Percentiles rank a stretch among this genome's conserved stretches.
Conservation (phyloP, 345 rosid species). For the Brassica cretica region DNA sequence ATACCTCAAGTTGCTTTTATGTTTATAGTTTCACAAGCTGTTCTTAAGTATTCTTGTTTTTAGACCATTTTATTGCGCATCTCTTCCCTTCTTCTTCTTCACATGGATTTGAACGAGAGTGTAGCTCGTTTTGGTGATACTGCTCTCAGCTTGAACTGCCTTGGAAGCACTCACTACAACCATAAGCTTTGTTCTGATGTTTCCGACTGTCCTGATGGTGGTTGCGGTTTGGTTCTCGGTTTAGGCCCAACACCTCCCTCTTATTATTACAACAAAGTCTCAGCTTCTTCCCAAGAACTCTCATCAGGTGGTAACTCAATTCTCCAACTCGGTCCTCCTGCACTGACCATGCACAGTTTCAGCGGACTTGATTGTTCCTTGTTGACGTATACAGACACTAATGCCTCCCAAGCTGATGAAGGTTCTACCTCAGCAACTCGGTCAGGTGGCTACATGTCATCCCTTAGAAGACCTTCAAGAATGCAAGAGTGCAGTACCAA, state of each 20-base stretch:
- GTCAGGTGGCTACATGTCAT: constrained; percentile 88
- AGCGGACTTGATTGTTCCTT: constrained; percentile 55
- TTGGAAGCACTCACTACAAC: constrained; percentile 50
- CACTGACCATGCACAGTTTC: constrained; percentile 47
- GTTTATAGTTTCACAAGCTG: constrained; percentile 31
- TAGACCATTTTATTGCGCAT: background rate
- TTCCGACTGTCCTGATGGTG: constrained; percentile 59
- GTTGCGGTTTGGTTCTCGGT: constrained; percentile 88
- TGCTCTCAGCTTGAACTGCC: constrained; percentile 63
- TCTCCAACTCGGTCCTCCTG: constrained; percentile 79
- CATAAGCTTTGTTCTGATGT: constrained; percentile 47
- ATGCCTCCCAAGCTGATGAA: constrained; percentile 57
- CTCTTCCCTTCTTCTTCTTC: constrained; percentile 15
- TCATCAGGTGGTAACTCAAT: constrained; percentile 55
- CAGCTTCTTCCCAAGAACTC: constrained; percentile 43
- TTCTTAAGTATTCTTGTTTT: constrained; percentile 23
- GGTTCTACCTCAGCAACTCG: constrained; percentile 92
- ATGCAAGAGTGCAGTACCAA: constrained; percentile 45
- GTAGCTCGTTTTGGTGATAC: constrained; percentile 60
- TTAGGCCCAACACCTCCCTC: constrained; percentile 81
- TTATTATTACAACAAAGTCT: constrained; percentile 49
- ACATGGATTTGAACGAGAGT: constrained; percentile 70
- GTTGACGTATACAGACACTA: constrained; percentile 43
- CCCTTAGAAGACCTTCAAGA: constrained; percentile 52
- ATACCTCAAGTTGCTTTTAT: constrained; percentile 42